These are phyloP conservation scores for Ophiostoma sp. DNA, from an alignment of 2,329 filamentous ascomycete genomes.

Conservation along the genomic window DNA sequence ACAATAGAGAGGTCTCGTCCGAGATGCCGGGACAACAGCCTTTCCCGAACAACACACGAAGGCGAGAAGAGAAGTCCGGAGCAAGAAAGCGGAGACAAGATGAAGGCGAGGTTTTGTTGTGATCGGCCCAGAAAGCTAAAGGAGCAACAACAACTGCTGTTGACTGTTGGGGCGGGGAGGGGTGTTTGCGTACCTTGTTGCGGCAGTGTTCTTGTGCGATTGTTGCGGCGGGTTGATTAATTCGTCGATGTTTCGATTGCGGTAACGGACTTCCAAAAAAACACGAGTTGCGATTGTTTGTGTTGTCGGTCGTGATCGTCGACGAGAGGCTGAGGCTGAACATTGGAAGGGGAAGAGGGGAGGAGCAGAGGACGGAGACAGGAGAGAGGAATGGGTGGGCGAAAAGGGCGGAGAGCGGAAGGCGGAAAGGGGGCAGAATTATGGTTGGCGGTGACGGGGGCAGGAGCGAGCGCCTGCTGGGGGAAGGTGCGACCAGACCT, in stretches of 20 bases:
- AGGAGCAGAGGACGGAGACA: conserved; percentile 2
- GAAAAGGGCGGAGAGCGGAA: conserved; percentile 15
- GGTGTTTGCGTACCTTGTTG: conserved; percentile 10
- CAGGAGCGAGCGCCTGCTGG: not conserved
- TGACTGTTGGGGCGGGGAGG: not conserved
- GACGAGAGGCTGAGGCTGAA: conserved; percentile 7
- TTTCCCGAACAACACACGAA: not conserved
- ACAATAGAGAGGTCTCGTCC: not conserved
- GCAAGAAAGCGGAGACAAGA: conserved; percentile 15
- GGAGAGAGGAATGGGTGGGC: conserved; percentile 5
- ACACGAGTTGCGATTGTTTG: not conserved
- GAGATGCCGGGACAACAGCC: not conserved
- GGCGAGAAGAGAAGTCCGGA: not conserved
- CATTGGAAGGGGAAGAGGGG: not conserved
- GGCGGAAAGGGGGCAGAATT: conserved; percentile 29
- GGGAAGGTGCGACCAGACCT: conserved; percentile 20
- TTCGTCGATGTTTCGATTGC: not conserved
- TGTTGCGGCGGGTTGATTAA: not conserved
- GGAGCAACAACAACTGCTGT: not conserved
- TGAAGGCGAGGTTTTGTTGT: not conserved
- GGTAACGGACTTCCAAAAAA: not conserved
- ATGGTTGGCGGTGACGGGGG: conserved; percentile 27
- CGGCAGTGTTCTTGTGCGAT: conserved; percentile 9
- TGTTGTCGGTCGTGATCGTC: not conserved
- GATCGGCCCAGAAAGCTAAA: not conserved